Evolutionary conservation across 768 basidiomycete genomes (phyloP), one percentile per base, ranked within the genome.

Genomic region (Crassisporium funariophilum): DNA sequence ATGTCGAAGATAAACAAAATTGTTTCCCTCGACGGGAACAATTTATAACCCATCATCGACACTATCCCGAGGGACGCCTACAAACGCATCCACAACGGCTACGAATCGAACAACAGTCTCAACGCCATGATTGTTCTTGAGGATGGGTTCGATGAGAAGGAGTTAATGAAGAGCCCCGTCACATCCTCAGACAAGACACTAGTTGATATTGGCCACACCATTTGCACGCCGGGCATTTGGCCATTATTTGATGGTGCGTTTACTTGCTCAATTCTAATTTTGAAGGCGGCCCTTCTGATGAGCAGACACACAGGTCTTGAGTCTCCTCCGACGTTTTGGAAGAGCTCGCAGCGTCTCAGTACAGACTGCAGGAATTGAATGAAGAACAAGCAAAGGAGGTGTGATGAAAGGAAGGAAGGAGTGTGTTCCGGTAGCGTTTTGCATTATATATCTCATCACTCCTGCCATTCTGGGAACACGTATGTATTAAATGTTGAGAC

Each of bases 311-410:
- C 35, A 37, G 35, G 35, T 37, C 35, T 37, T 37, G 35, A 6
- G 35, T 37, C 35, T 37, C 35, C 35, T 37, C n/a, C 12, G 35
- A 37, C 2, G 35, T 37, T 37, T 37, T 37, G 35, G 35, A 37
- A 37, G 35, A 37, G 20, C 35, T 37, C 35, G 13, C 35, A 37
- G 4, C 4, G 35, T 15, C 12, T 37, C 35, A 15, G 12, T 37
- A 37, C 35, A 37, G 35, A 37, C 35, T 37, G 35, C 35, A 37
- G 35, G 35, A 37, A 37, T 37, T 11, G 35, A 37, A 37, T 37
- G 35, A 37, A 37, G 35, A 37, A 37, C 35, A 37, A 16, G 35
- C 35, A 37, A 37, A 37, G 35, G 17, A 11, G 11, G 35, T 11
- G 35, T 37, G 35, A 37, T 13, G 35, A 37, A 16, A 37, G 35